Evolutionary conservation across 2,329 filamentous ascomycete species (phyloP).

Genomic region (Nemania diffusa): DNA sequence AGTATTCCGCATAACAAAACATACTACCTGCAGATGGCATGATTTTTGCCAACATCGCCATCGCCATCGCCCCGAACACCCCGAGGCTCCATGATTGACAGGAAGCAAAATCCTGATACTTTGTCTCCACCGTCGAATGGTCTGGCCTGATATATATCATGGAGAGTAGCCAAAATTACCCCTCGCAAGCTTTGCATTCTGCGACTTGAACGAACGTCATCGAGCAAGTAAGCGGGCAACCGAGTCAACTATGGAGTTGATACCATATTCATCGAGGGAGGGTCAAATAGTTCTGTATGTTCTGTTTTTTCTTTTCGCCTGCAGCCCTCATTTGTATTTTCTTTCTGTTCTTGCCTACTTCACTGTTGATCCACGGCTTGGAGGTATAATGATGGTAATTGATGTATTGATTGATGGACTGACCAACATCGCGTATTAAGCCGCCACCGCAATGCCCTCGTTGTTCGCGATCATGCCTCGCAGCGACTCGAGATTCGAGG

Average conservation of each 20-base stretch:
- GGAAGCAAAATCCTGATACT: background rate
- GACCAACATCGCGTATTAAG: conserved; percentile 58
- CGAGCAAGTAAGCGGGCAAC: conserved; percentile 10
- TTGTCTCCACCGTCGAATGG: background rate
- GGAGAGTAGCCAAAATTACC: conserved; percentile 28
- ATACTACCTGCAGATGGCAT: conserved; percentile 14
- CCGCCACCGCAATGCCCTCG: conserved; percentile 90
- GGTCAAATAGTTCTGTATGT: conserved; percentile 84
- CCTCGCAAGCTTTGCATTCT: conserved; percentile 27
- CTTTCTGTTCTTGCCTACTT: background rate
- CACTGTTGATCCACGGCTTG: no score
- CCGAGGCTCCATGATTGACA: conserved; percentile 18
- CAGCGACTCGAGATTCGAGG: conserved; percentile 84
- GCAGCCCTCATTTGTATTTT: background rate
- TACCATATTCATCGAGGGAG: conserved; percentile 78
- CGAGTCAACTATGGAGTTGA: conserved; percentile 68
- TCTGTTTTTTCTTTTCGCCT: conserved; percentile 25
- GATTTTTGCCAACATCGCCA: background rate
- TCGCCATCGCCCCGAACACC: conserved; percentile 1
- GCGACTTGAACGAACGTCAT: conserved; percentile 20
- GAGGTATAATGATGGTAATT: background rate
- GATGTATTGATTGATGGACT: conserved; percentile 7
- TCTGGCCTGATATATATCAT: conserved; percentile 28
- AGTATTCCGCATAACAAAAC: background rate
- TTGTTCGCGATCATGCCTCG: conserved; percentile 87